Conservation (phyloP, 2,329 filamentous ascomycete genomes). For the Hirsutella minnesotensis region DNA sequence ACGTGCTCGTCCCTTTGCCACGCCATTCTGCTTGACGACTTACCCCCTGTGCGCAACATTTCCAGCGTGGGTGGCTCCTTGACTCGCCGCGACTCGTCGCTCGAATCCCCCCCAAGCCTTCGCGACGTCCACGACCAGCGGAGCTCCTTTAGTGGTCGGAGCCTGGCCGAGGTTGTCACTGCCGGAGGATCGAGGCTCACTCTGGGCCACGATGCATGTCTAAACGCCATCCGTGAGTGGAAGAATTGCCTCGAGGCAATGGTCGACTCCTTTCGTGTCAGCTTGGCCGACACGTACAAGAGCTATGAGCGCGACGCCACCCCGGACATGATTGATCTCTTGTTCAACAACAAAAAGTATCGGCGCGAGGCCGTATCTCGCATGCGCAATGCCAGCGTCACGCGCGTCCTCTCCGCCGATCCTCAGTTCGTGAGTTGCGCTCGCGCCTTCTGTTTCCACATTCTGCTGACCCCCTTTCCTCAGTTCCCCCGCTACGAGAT, state of each 20-base stretch:
- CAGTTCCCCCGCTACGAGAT: slow-evolving; percentile 33
- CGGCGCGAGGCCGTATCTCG: slow-evolving; percentile 28
- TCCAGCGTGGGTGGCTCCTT: slow-evolving; percentile 12
- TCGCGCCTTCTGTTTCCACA: neutral
- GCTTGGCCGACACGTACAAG: slow-evolving; percentile 31
- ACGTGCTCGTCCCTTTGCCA: slow-evolving; percentile 27
- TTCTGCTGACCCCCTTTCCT: slow-evolving; percentile 4
- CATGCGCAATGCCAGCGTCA: slow-evolving; percentile 34
- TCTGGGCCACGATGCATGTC: slow-evolving; percentile 18
- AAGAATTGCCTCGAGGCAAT: slow-evolving; percentile 29
- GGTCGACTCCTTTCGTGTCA: slow-evolving; percentile 26
- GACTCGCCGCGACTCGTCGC: slow-evolving; percentile 14
- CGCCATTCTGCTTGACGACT: slow-evolving; percentile 27
- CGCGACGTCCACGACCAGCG: slow-evolving; percentile 19
- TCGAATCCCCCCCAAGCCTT: slow-evolving; percentile 18
- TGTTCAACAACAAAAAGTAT: slow-evolving; percentile 30
- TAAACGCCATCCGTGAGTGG: slow-evolving; percentile 32
- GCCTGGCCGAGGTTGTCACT: slow-evolving; percentile 19
- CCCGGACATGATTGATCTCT: slow-evolving; percentile 26
- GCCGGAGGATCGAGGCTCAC: slow-evolving; percentile 10
- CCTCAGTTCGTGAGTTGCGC: slow-evolving; percentile 27
- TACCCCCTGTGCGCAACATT: slow-evolving; percentile 14
- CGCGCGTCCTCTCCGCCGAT: slow-evolving; percentile 29
- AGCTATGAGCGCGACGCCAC: slow-evolving; percentile 32
- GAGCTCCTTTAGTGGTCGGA: slow-evolving; percentile 25